Evolutionary conservation across 805 yeast species (phyloP), one percentile per base, ranked within the genome.

Genomic region (Candida gorgasii): DNA sequence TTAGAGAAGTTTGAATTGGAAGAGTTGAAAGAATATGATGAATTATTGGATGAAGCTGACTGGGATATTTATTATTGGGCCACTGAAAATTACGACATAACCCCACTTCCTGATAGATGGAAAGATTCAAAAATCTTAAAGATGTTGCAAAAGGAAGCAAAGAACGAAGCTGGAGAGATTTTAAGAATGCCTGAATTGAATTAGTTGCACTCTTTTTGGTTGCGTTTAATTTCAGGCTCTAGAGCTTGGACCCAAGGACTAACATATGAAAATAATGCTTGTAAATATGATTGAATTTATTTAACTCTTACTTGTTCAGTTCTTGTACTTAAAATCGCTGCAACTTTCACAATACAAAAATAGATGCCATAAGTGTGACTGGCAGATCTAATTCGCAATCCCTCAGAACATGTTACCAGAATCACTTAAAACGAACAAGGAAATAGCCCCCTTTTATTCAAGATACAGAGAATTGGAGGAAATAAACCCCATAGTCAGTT

Each of bases 1-100:
- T 69, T 93, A 49, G 63, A 73, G 28, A 57, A 59, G 0, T 76
- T 93, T 72, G 70, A 75, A 9, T 63, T 68, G 46, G 83, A 73
- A 42, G 85, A 89, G 64, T 69, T 93, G 41, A 84, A 80, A 36
- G 98, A 93, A 62, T 93, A 88, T 62, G 97, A 92, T 58, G 60
- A 73, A 44, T 65, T 93, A 44, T 73, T 93, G 58, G 95, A 93
- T 62, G 95, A 92, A 64, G 79, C 92, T n/a, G 99, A 93, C 64
- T 93, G 99, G 99, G 99, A 93, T 63, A 90, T 93, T 47, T 93
- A 88, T 64, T 93, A 93, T 69, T 92, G 99, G 99, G 96, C 95
- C 18, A 89, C 97, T 2, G 79, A 78, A 51, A 88, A 90, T 61
- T 86, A 68, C 55, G 81, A 79, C 26, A 80, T 86, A 14, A 86